Evolutionary conservation across 805 yeast genomes (phyloP).

Genomic region (Metschnikowia rubicola): DNA sequence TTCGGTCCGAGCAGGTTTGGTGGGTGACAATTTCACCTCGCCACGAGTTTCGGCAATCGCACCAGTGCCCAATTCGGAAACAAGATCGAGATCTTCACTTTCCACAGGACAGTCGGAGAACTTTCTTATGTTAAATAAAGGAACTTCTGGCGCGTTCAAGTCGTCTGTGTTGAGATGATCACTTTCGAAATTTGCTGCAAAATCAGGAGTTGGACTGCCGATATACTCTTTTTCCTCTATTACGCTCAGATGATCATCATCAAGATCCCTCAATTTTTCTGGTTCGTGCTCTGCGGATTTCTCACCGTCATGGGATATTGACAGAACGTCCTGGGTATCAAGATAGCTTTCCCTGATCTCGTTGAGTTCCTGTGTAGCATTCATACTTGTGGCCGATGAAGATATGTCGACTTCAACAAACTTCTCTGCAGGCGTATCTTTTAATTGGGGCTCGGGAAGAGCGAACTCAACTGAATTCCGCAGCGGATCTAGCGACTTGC

Average conservation of each 20-base stretch:
- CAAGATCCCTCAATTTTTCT: too few species aligned
- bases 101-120: background rate
- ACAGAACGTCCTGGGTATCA: background rate
- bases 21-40: background rate
- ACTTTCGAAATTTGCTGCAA: background rate
- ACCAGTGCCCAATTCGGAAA: conserved; percentile 4
- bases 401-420: conserved; percentile 32
- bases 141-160: background rate
- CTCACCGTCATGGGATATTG: too few species aligned
- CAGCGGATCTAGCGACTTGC: conserved; percentile 27
- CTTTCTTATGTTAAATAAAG: background rate
- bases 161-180: background rate
- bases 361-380: conserved; percentile 7
- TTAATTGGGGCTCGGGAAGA: background rate
- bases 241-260: background rate
- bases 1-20: background rate
- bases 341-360: conserved; percentile 3
- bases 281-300: too few species aligned
- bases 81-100: background rate
- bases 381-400: conserved; percentile 20
- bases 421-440: conserved; percentile 14
- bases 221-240: background rate
- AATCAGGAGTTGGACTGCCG: background rate
- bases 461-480: background rate
- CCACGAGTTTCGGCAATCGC: background rate